These are phyloP conservation scores for Didymella glomerata DNA, from an alignment of 2,329 filamentous ascomycete species.

Conservation along the genomic window DNA sequence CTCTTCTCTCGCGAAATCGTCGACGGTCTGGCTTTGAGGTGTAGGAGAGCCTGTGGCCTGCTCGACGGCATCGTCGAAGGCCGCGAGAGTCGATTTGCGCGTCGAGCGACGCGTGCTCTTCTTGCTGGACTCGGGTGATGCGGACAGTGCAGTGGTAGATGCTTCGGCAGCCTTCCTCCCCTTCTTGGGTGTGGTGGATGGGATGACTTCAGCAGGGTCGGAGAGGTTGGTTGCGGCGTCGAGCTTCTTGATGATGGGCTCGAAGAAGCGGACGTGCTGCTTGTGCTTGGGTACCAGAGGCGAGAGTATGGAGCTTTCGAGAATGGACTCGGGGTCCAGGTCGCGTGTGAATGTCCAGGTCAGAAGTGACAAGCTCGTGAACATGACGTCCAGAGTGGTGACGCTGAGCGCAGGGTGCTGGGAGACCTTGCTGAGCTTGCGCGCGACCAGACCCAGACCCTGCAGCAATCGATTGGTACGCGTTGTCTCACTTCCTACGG, in stretches of 20 bases:
- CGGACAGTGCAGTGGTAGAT: background rate
- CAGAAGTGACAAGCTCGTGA: slow-evolving; percentile 63
- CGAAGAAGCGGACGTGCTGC: slow-evolving; percentile 34
- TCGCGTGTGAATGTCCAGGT: slow-evolving; percentile 66
- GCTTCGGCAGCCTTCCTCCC: slow-evolving; percentile 24
- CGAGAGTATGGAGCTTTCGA: slow-evolving; percentile 49
- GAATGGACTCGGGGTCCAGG: slow-evolving; percentile 60
- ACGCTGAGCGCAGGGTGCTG: slow-evolving; percentile 67
- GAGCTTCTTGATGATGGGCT: slow-evolving; percentile 15
- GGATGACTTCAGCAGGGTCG: slow-evolving; percentile 21
- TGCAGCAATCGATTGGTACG: slow-evolving; percentile 39
- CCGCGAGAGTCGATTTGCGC: slow-evolving; percentile 13
- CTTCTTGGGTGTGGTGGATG: slow-evolving; percentile 27
- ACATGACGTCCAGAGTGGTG: slow-evolving; percentile 66
- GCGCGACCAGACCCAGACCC: slow-evolving; percentile 32
- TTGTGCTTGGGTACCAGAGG: slow-evolving; percentile 37
- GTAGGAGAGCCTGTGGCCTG: slow-evolving; percentile 1
- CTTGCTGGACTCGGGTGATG: background rate
- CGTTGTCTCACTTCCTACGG: slow-evolving; percentile 58
- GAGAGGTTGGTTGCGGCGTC: slow-evolving; percentile 14
- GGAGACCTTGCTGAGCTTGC: slow-evolving; percentile 59
- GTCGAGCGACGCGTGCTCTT: slow-evolving; percentile 8
- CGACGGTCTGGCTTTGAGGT: background rate
- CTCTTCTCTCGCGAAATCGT: slow-evolving; percentile 1
- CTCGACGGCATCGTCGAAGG: slow-evolving; percentile 18